These are phyloP conservation scores for Kalaharituber pfeilii DNA, from an alignment of 2,329 filamentous ascomycete genomes.

Conservation along the genomic window DNA sequence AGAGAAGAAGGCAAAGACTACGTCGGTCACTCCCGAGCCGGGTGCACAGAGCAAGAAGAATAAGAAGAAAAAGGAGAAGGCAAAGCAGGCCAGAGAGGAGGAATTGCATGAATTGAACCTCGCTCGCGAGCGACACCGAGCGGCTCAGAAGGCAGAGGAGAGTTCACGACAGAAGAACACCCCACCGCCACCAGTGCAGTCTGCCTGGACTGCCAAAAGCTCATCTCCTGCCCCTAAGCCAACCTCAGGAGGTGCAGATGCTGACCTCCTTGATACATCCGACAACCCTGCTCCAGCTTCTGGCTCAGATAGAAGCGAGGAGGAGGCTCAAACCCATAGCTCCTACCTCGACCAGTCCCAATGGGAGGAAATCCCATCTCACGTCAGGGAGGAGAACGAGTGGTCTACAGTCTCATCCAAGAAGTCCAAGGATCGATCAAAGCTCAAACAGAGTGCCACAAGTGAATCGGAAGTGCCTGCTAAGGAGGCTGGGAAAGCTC, in stretches of 20 bases:
- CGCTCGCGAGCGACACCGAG: conserved; percentile 16
- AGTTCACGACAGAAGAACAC: conserved; percentile 4
- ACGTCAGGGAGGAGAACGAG: conserved; percentile 4
- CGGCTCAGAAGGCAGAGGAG: conserved; percentile 14
- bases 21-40: conserved; percentile 3
- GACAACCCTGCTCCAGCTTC: not conserved
- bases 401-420: conserved; percentile 8
- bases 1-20: conserved; percentile 10
- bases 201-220: conserved; percentile 11
- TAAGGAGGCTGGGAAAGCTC: not conserved
- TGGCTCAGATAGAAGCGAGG: conserved; percentile 12
- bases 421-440: not conserved
- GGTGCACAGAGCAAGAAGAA: conserved; percentile 17
- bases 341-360: conserved; percentile 7
- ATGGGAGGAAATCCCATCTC: conserved; percentile 16
- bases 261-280: conserved; percentile 17
- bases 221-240: not conserved
- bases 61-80: conserved; percentile 18
- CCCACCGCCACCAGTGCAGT: conserved; percentile 2
- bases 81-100: conserved; percentile 15
- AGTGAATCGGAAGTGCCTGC: not conserved
- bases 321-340: conserved; percentile 8
- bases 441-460: not conserved
- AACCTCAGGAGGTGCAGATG: not conserved
- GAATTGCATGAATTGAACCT: conserved; percentile 16